Conservation (phyloP, 208 protist species). For the Trypanosoma brucei region DNA sequence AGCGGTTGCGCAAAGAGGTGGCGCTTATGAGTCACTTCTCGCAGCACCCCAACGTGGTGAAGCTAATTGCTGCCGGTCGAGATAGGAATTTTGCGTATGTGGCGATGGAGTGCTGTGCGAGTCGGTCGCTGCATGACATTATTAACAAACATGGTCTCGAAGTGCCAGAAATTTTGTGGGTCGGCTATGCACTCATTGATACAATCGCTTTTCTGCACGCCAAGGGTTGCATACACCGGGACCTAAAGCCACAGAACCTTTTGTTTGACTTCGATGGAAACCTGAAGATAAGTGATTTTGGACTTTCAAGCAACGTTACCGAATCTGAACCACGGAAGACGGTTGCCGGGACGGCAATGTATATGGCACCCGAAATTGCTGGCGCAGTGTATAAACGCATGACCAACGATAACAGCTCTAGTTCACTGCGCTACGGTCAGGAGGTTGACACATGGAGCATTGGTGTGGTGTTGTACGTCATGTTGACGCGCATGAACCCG, state of each 20-base stretch:
- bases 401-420: conserved; percentile 32
- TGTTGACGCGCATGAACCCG: conserved; percentile 83
- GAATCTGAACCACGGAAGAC: conserved; percentile 80
- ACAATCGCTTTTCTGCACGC: conserved; percentile 84
- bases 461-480: conserved; percentile 83
- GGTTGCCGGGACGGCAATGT: conserved; percentile 86
- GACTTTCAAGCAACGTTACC: conserved; percentile 75
- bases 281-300: conserved; percentile 92
- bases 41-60: conserved; percentile 84
- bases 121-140: conserved; percentile 71
- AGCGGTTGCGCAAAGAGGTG: conserved; percentile 78
- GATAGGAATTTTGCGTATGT: conserved; percentile 79
- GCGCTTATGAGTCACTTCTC: conserved; percentile 84
- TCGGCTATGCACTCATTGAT: conserved; percentile 76
- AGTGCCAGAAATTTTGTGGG: conserved; percentile 78
- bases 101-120: conserved; percentile 83
- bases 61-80: conserved; percentile 65
- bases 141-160: conserved; percentile 56
- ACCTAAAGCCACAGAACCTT: conserved; percentile 90
- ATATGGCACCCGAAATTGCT: conserved; percentile 90
- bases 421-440: conserved; percentile 71
- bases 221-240: conserved; percentile 85
- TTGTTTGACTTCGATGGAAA: conserved; percentile 87
- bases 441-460: conserved; percentile 90
- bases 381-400: conserved; percentile 80